Percentiles rank a stretch among this genome's conserved stretches.
Evolutionary conservation across 257 asterid species (phyloP).

Genomic region (Penstemon barbatus): DNA sequence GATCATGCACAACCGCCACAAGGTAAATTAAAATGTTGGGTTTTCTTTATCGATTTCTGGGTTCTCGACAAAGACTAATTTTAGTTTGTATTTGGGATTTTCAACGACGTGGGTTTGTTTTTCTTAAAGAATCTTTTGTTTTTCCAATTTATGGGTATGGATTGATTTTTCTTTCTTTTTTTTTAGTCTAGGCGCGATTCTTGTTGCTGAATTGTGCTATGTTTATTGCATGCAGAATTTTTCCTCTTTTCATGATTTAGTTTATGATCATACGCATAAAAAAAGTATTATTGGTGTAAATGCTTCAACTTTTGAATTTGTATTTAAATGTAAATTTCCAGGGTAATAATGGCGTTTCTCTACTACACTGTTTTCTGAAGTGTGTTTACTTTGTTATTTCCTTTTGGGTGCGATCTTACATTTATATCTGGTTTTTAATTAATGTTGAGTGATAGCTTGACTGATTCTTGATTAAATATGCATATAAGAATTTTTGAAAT

Average conservation of each 20-base stretch:
- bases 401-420: conserved; percentile 11
- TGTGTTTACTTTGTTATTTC: neutral
- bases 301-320: neutral
- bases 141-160: neutral
- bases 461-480: no score
- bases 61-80: conserved; percentile 3
- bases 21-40: conserved; percentile 24
- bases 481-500: neutral
- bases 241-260: neutral
- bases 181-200: neutral
- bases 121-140: neutral
- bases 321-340: neutral
- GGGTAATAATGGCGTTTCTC: neutral
- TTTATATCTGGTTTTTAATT: neutral
- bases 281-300: no score
- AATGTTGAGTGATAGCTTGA: no score
- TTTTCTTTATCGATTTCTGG: neutral
- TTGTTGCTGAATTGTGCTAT: neutral
- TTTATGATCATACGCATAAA: conserved; percentile 14
- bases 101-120: conserved; percentile 19
- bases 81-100: conserved; percentile 19
- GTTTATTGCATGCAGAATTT: conserved; percentile 27
- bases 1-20: conserved; percentile 38
- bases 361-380: neutral
- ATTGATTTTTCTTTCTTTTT: conserved; percentile 12